Evolutionary conservation across 352 stramenopile genomes (phyloP).

Genomic region (Pythium aphanidermatum): DNA sequence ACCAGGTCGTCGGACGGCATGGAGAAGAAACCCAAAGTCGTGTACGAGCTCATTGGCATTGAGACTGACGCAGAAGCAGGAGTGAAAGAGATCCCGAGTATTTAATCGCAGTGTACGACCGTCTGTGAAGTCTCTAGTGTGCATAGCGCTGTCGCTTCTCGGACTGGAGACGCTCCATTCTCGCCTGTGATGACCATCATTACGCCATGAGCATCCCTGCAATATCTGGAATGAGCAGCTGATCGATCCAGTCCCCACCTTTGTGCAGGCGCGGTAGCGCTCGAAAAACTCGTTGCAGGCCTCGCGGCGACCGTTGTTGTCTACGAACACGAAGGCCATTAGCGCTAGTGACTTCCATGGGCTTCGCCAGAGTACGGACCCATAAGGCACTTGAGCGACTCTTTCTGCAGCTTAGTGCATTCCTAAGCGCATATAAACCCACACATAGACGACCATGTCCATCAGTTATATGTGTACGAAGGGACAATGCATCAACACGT

Average conservation of each 20-base stretch:
- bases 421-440: conserved; percentile 27
- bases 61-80: conserved; percentile 70
- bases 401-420: conserved; percentile 56
- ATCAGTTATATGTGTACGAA: no score
- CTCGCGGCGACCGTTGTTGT: conserved; percentile 41
- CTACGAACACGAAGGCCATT: conserved; percentile 14
- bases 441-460: no score
- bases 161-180: conserved; percentile 16
- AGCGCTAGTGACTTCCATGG: conserved; percentile 1
- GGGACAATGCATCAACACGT: no score
- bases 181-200: conserved; percentile 25
- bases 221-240: background rate
- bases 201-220: no score
- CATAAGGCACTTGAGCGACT: conserved; percentile 65
- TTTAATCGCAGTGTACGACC: conserved; percentile 33
- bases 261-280: conserved; percentile 60
- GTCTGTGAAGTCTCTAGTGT: background rate
- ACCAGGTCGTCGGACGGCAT: conserved; percentile 78
- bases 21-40: conserved; percentile 73
- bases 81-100: conserved; percentile 60
- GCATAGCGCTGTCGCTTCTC: conserved; percentile 11
- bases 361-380: conserved; percentile 18
- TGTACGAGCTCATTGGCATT: conserved; percentile 50
- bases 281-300: conserved; percentile 53
- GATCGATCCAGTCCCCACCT: conserved; percentile 15